Conservation (phyloP, 129 eudicot species). For the Tagetes erecta region DNA sequence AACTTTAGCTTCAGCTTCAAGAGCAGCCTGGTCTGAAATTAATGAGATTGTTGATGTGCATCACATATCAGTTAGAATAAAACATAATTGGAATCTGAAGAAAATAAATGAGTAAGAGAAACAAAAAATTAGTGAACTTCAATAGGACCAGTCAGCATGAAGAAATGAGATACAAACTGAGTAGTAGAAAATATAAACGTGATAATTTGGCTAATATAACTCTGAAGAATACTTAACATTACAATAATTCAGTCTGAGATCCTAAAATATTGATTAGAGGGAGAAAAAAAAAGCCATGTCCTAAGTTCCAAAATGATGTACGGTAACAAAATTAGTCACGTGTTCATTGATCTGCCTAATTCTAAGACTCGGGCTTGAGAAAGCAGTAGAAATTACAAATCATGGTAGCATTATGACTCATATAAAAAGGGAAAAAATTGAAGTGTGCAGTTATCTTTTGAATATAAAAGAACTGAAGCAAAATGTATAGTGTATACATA, state of each 20-base stretch:
- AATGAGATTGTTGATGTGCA: conserved; percentile 24
- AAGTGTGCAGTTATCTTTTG: conserved; percentile 9
- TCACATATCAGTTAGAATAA: conserved; percentile 19
- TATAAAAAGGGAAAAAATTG: not conserved
- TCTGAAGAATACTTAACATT: not conserved
- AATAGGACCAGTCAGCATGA: not conserved
- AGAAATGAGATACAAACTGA: conserved; percentile 4
- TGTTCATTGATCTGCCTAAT: not conserved
- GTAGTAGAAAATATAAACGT: not conserved
- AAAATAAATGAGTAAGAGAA: conserved; percentile 14
- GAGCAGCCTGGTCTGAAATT: conserved; percentile 91
- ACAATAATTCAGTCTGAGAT: conserved; percentile 4
- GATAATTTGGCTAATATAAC: not conserved
- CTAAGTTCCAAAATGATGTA: not conserved
- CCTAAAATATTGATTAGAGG: conserved; percentile 5
- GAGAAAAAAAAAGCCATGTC: not conserved
- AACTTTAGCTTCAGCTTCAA: conserved; percentile 88
- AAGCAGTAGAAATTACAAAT: conserved; percentile 12
- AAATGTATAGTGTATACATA: conserved; percentile 34
- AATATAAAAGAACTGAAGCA: conserved; percentile 8
- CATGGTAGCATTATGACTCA: not conserved
- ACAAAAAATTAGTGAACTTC: conserved; percentile 4
- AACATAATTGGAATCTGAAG: conserved; percentile 2
- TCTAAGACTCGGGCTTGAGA: conserved; percentile 9
- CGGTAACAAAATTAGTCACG: not conserved